Evolutionary conservation across 2,329 filamentous ascomycete species (phyloP), one percentile per base, ranked within the genome.

Genomic region (Diaporthe longicolla): DNA sequence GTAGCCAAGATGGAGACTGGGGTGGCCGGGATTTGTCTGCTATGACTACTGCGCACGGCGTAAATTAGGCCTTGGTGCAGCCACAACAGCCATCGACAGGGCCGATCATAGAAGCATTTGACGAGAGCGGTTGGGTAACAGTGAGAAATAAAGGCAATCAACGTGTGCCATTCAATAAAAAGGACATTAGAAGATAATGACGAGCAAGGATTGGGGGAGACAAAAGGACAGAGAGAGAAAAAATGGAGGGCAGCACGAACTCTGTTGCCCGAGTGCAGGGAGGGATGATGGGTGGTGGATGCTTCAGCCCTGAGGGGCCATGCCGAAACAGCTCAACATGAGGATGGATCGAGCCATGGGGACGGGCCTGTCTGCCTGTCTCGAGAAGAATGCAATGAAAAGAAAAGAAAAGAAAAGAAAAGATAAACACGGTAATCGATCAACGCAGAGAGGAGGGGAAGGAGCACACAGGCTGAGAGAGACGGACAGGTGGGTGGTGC

Each of bases 261-360:
- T 68, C 63, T 66, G 63, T 68, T 54, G 48, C 29, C 63, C 63
- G 63, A 54, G 63, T 35, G 54, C 26, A 57, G 26, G 54, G 54
- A 32, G 58, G 35, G 35, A 61, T 26, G 58, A 52, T 32, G 61
- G 61, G 35, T 37, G 63, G 29, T 37, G 63, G 45, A 26, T 48
- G 43, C 61, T 52, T 52, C 61, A 66, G 61, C 61, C 37, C 17
- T 37, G 63, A 66, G 21, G 45, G 63, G 48, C 11, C 48, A 17
- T n/a, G 29, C 48, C 63, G 48, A 68, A 68, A 68, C 63, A 54
- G 48, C 63, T 43, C 45, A 19, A 65, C 59, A 43, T 43, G 40
- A 43, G 5, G 11, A 40, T 40, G 37, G 37, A 40, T 40, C 40
- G 40, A 10, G 1, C 40, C 13, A 17, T 17, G 40, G 40, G 6